These are phyloP conservation scores for Lactarius hengduanensis DNA, from an alignment of 768 basidiomycete genomes.

Conservation along the genomic window DNA sequence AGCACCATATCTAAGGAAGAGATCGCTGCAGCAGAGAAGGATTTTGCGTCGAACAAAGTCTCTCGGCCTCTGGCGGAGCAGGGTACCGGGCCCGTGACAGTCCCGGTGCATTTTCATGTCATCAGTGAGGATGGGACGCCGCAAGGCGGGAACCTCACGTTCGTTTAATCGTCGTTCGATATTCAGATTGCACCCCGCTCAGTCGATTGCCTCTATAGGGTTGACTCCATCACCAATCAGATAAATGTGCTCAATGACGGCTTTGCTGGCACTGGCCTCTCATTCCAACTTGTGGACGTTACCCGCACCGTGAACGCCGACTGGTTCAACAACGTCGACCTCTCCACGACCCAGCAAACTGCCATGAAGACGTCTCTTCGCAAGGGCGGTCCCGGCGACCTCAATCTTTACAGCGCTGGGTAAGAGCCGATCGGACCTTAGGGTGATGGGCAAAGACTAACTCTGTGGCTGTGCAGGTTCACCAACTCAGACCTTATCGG, in stretches of 20 bases:
- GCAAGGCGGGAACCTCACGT: slow-evolving; percentile 46
- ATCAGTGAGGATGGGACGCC: slow-evolving; percentile 41
- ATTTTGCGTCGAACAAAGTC: slow-evolving; percentile 44
- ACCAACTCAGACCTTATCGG: slow-evolving; percentile 47
- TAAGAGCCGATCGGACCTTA: slow-evolving; percentile 30
- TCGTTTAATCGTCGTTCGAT: slow-evolving; percentile 24
- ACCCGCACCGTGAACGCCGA: slow-evolving; percentile 44
- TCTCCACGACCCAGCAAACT: slow-evolving; percentile 38
- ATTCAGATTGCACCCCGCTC: neutral
- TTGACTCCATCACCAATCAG: slow-evolving; percentile 42
- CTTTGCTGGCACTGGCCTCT: slow-evolving; percentile 40
- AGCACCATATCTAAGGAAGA: slow-evolving; percentile 37
- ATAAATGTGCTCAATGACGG: slow-evolving; percentile 45
- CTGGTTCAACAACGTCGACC: slow-evolving; percentile 50
- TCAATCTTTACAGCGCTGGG: slow-evolving; percentile 56
- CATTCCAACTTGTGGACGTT: slow-evolving; percentile 44
- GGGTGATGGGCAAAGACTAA: neutral
- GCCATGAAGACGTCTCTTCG: slow-evolving; percentile 50
- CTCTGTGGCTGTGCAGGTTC: slow-evolving; percentile 35
- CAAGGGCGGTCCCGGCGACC: slow-evolving; percentile 39
- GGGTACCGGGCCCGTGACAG: slow-evolving; percentile 12
- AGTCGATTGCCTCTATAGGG: slow-evolving; percentile 17
- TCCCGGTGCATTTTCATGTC: slow-evolving; percentile 48
- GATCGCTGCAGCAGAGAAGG: slow-evolving; percentile 39
- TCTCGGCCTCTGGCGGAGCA: slow-evolving; percentile 14